phyloP scores from a whole-genome alignment of 2,329 filamentous ascomycete species.

The Fusarium vanettenii region DNA sequence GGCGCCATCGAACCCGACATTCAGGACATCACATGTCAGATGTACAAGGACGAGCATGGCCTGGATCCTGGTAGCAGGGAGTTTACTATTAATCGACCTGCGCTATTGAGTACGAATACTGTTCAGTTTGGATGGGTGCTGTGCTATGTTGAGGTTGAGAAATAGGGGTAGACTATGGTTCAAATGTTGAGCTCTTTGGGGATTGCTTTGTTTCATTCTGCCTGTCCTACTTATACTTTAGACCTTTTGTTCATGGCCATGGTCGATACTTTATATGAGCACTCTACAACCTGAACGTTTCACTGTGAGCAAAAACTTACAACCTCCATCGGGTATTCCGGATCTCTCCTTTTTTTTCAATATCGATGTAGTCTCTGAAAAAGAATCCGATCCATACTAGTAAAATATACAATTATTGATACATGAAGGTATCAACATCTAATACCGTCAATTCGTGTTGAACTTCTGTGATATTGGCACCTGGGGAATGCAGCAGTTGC shows the following conservation, averaged over 20 bases:
- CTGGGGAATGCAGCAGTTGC: background rate
- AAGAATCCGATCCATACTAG: no score
- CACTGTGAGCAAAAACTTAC: background rate
- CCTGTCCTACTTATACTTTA: background rate
- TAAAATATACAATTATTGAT: no score
- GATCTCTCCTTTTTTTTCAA: background rate
- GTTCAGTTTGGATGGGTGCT: constrained; percentile 34
- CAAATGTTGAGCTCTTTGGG: rapidly evolving
- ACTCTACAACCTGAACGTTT: background rate
- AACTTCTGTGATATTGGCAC: background rate
- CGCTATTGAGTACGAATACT: constrained; percentile 25
- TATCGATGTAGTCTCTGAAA: background rate
- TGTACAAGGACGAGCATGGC: constrained; percentile 29
- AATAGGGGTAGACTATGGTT: background rate
- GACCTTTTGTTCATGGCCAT: background rate
- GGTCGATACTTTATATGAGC: background rate
- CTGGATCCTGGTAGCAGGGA: constrained; percentile 17
- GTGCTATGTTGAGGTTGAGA: constrained; percentile 16
- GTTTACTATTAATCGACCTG: constrained; percentile 10
- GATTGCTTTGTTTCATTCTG: background rate
- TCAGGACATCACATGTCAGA: constrained; percentile 22
- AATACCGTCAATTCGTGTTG: background rate
- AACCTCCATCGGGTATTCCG: background rate
- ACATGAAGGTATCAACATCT: no score
- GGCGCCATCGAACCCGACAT: background rate